Conservation (phyloP, 768 basidiomycete genomes). For the Kwoniella dendrophila region DNA sequence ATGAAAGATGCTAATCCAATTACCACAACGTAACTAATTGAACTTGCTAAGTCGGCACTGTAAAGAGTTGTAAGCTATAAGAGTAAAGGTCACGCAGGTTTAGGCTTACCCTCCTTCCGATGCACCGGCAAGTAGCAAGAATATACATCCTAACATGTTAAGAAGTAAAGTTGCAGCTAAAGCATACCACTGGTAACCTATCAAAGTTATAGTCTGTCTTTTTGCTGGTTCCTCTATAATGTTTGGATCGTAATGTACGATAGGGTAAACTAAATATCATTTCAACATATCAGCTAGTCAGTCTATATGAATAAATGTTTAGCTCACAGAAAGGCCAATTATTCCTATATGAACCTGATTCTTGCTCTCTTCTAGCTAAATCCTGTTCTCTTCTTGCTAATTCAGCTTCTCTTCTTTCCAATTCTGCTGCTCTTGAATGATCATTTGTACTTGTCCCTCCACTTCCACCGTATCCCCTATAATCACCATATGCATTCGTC, state of each 20-base stretch:
- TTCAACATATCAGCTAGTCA: not conserved
- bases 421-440: slow-evolving; percentile 33
- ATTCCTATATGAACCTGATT: slow-evolving; percentile 63
- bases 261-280: slow-evolving; percentile 71
- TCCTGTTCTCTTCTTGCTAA: slow-evolving; percentile 78
- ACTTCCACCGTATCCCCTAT: slow-evolving; percentile 17
- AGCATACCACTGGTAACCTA: slow-evolving; percentile 94
- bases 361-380: slow-evolving; percentile 70
- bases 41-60: slow-evolving; percentile 52
- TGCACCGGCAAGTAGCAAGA: slow-evolving; percentile 76
- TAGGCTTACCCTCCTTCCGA: slow-evolving; percentile 59
- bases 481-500: slow-evolving; percentile 16
- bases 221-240: slow-evolving; percentile 79
- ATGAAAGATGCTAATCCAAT: slow-evolving; percentile 81
- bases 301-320: slow-evolving; percentile 19
- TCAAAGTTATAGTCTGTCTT: slow-evolving; percentile 73
- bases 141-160: slow-evolving; percentile 88
- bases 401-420: slow-evolving; percentile 61
- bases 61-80: slow-evolving; percentile 13
- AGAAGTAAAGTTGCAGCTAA: slow-evolving; percentile 77
- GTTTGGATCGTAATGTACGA: slow-evolving; percentile 87
- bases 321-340: slow-evolving; percentile 90
- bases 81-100: not conserved
- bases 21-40: slow-evolving; percentile 66
- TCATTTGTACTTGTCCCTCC: slow-evolving; percentile 13